Conservation (phyloP, 345 rosid species). For the Dipteronia sinensis region DNA sequence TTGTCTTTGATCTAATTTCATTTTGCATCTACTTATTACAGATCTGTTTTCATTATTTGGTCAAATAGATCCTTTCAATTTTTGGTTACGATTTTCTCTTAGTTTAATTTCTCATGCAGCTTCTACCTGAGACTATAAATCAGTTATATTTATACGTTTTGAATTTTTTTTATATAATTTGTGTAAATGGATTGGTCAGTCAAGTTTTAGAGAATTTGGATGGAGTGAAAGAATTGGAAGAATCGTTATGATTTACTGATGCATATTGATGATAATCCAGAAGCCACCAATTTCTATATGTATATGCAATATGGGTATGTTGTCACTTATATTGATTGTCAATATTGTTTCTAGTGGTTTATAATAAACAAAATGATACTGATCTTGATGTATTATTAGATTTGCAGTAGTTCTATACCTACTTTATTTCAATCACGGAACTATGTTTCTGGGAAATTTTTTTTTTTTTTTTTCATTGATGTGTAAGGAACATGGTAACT, state of each 20-base stretch:
- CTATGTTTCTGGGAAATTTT: background rate
- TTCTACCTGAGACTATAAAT: too few species aligned
- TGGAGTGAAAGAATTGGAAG: background rate
- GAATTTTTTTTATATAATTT: background rate
- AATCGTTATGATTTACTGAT: background rate
- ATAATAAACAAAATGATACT: background rate
- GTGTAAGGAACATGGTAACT: background rate
- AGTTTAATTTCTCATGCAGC: background rate
- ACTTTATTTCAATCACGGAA: background rate
- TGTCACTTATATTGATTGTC: background rate
- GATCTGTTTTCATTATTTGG: conserved; percentile 5
- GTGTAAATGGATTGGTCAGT: background rate
- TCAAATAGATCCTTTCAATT: background rate
- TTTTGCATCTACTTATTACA: conserved; percentile 2
- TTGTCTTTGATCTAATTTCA: background rate
- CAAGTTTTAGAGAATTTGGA: background rate
- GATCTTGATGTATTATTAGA: background rate
- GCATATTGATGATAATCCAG: background rate
- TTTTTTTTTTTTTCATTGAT: too few species aligned
- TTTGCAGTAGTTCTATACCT: background rate
- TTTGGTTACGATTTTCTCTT: background rate
- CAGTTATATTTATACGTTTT: background rate
- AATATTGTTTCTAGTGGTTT: background rate
- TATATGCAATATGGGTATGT: background rate
- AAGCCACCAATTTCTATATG: background rate